These are phyloP conservation scores for Keithomyces neogunnii DNA, from an alignment of 2,329 filamentous ascomycete genomes.

Conservation along the genomic window DNA sequence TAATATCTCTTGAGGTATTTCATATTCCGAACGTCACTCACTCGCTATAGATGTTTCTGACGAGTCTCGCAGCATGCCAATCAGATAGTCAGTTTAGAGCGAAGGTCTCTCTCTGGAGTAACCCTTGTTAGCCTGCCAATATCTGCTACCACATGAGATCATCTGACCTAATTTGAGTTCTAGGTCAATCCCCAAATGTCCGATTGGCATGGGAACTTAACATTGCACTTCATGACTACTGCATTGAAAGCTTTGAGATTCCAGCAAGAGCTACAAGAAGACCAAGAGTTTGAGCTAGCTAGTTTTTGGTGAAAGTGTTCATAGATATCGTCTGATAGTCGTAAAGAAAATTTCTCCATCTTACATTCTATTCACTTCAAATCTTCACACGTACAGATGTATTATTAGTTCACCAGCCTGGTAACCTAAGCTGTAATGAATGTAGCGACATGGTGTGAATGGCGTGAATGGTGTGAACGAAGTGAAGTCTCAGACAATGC, in stretches of 20 bases:
- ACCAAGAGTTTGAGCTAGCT: slow-evolving; percentile 7
- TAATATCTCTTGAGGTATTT: slow-evolving; percentile 1
- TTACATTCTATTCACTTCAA: too few relatives aligned
- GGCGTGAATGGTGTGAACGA: too few relatives aligned
- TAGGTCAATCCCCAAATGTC: slow-evolving; percentile 11
- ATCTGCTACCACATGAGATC: neutral
- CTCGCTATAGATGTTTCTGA: slow-evolving; percentile 4
- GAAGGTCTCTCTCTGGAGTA: slow-evolving; percentile 3
- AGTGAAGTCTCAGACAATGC: neutral
- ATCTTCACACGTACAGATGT: too few relatives aligned
- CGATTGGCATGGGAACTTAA: slow-evolving; percentile 10
- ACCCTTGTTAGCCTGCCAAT: slow-evolving; percentile 2
- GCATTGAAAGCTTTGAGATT: slow-evolving; percentile 7
- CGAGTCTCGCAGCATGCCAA: slow-evolving; percentile 2
- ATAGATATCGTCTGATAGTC: too few relatives aligned
- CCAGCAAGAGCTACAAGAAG: slow-evolving; percentile 6
- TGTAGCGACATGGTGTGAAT: too few relatives aligned
- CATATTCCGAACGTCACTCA: neutral
- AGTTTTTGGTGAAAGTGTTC: slow-evolving; percentile 1
- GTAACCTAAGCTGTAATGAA: too few relatives aligned
- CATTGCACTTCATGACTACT: slow-evolving; percentile 12
- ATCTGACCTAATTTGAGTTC: neutral
- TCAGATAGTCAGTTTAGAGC: slow-evolving; percentile 2
- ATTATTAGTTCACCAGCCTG: too few relatives aligned
- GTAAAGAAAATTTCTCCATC: too few relatives aligned